Percentiles rank a stretch among this genome's conserved stretches.
Evolutionary conservation across 352 stramenopile genomes (phyloP).

Genomic region (Phytophthora hibernalis): DNA sequence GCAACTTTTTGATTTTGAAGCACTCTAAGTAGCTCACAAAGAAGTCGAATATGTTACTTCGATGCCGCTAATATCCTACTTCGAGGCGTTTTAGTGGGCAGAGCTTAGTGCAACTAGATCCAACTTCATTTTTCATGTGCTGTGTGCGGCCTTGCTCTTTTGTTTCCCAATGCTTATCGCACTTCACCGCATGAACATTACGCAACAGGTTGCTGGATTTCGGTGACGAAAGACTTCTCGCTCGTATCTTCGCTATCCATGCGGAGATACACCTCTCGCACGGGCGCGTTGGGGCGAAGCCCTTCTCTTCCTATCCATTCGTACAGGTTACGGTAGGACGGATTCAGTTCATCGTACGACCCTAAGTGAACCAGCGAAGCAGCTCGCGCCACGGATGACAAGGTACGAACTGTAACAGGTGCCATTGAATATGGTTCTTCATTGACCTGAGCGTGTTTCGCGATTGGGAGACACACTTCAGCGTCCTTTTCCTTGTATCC

Average conservation of each 20-base stretch:
- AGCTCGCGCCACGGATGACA: conserved; percentile 24
- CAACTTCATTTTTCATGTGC: too few species aligned
- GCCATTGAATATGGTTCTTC: conserved; percentile 11
- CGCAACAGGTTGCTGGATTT: conserved; percentile 38
- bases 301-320: conserved; percentile 38
- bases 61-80: too few species aligned
- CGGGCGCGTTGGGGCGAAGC: conserved; percentile 30
- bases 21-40: too few species aligned
- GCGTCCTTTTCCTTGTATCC: conserved; percentile 52
- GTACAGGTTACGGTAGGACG: conserved; percentile 38
- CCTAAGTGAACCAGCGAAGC: conserved; percentile 40
- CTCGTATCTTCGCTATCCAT: conserved; percentile 33
- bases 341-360: conserved; percentile 37
- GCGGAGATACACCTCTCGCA: conserved; percentile 47
- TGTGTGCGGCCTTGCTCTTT: too few species aligned
- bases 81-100: too few species aligned
- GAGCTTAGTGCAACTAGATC: too few species aligned
- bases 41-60: too few species aligned
- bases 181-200: neutral
- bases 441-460: conserved; percentile 20
- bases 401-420: conserved; percentile 27
- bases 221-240: conserved; percentile 40
- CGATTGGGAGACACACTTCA: conserved; percentile 53
- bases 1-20: too few species aligned
- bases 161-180: too few species aligned